Conservation (phyloP, 2,329 filamentous ascomycete genomes). For the Epichloe sylvatica region DNA sequence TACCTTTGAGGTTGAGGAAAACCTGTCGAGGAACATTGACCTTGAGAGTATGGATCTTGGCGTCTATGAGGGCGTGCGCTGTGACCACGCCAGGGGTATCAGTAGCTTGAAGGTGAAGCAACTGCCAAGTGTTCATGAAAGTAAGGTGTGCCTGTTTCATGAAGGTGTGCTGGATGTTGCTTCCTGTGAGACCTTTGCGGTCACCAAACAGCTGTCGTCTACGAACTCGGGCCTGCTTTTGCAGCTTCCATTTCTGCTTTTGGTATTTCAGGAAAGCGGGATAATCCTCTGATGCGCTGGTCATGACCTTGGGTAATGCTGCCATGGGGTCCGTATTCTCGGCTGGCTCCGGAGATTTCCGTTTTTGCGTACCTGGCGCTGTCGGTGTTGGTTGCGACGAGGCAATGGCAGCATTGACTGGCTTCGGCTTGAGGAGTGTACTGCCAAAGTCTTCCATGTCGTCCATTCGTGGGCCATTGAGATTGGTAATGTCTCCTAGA, state of each 20-base stretch:
- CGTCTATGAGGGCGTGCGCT: slow-evolving; percentile 85
- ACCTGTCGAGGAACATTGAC: slow-evolving; percentile 79
- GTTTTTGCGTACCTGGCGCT: slow-evolving; percentile 39
- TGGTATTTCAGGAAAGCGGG: slow-evolving; percentile 80
- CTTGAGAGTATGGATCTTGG: slow-evolving; percentile 77
- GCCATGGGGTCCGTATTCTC: slow-evolving; percentile 66
- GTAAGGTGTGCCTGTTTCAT: slow-evolving; percentile 82
- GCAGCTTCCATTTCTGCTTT: slow-evolving; percentile 97
- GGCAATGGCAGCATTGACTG: slow-evolving; percentile 37
- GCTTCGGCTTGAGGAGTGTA: slow-evolving; percentile 52
- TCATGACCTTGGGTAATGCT: slow-evolving; percentile 69
- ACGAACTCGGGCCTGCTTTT: slow-evolving; percentile 75
- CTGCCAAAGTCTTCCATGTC: slow-evolving; percentile 76
- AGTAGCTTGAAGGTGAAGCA: slow-evolving; percentile 73
- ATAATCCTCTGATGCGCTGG: slow-evolving; percentile 75
- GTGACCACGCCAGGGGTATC: slow-evolving; percentile 75
- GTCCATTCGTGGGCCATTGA: slow-evolving; percentile 36
- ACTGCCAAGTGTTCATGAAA: slow-evolving; percentile 89
- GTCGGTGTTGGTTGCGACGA: slow-evolving; percentile 38
- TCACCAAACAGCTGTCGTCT: slow-evolving; percentile 90
- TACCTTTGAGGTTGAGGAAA: slow-evolving; percentile 80
- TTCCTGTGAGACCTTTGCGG: slow-evolving; percentile 37
- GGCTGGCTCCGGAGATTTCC: slow-evolving; percentile 57
- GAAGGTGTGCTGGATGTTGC: slow-evolving; percentile 57
- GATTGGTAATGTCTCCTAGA: slow-evolving; percentile 58